Conservation (phyloP, 208 protist species). For the Lotmaria passim region DNA sequence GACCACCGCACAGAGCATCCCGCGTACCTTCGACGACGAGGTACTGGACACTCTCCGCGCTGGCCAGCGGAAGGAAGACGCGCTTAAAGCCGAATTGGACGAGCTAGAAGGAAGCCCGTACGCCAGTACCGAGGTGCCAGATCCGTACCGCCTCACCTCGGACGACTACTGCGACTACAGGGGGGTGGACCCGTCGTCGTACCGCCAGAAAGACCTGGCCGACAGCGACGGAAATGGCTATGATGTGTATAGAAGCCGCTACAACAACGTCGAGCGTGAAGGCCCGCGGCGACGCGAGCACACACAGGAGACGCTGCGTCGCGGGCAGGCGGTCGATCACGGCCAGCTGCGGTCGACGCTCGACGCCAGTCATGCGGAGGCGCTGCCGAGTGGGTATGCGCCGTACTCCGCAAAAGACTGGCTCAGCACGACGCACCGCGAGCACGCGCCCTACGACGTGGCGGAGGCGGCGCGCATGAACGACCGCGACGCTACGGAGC, state of each 20-base stretch:
- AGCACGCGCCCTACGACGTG: constrained; percentile 79
- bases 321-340: constrained; percentile 59
- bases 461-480: constrained; percentile 61
- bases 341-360: constrained; percentile 52
- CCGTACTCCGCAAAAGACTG: constrained; percentile 75
- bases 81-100: constrained; percentile 36
- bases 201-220: constrained; percentile 55
- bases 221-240: constrained; percentile 33
- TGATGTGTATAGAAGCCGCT: constrained; percentile 86
- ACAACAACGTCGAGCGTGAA: constrained; percentile 87
- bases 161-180: constrained; percentile 89
- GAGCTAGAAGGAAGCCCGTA: constrained; percentile 63
- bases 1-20: constrained; percentile 68
- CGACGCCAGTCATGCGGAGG: constrained; percentile 39
- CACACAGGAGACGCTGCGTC: constrained; percentile 57
- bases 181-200: constrained; percentile 75
- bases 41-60: constrained; percentile 63
- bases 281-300: constrained; percentile 70
- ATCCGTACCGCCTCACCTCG: constrained; percentile 81
- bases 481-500: constrained; percentile 57
- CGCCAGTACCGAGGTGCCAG: constrained; percentile 35
- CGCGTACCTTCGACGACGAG: constrained; percentile 64
- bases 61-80: constrained; percentile 53
- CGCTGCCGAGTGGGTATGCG: constrained; percentile 72
- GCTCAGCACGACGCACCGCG: constrained; percentile 86